Conservation (phyloP, 1,284 basidiomycete genomes). For the Schizopora paradoxa region DNA sequence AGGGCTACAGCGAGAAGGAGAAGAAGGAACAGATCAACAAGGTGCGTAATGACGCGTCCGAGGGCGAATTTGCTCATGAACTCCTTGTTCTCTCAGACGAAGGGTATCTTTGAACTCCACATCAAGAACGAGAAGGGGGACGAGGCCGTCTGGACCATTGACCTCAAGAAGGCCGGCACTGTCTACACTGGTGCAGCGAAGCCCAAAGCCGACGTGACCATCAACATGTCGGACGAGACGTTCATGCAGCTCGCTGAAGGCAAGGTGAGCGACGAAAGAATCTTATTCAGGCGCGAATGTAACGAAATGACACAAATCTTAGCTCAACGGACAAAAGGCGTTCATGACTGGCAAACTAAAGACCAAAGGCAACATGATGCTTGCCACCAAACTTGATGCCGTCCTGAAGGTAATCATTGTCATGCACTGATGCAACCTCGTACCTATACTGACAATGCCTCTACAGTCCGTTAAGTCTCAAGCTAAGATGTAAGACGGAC, state of each 20-base stretch:
- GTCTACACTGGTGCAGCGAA: conserved; percentile 78
- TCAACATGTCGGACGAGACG: conserved; percentile 70
- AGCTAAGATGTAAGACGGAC: conserved; percentile 32
- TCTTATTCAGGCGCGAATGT: neutral
- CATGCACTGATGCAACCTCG: no score
- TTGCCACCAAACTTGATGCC: conserved; percentile 81
- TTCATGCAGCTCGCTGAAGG: conserved; percentile 62
- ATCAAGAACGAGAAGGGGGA: conserved; percentile 76
- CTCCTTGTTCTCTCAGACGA: conserved; percentile 52
- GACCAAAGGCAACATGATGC: conserved; percentile 83
- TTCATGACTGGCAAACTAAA: conserved; percentile 92
- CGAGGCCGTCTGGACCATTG: conserved; percentile 88
- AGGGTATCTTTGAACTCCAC: conserved; percentile 87
- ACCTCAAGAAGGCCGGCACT: conserved; percentile 85
- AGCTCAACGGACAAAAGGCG: conserved; percentile 87
- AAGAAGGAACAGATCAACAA: conserved; percentile 83
- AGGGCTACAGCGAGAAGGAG: conserved; percentile 63
- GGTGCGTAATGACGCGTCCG: conserved; percentile 37
- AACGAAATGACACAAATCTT: conserved; percentile 3
- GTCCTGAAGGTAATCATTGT: conserved; percentile 64
- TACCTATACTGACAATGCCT: neutral
- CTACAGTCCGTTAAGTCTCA: conserved; percentile 33
- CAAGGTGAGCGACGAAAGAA: conserved; percentile 41
- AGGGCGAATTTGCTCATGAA: neutral
- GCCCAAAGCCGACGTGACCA: conserved; percentile 70